Percentiles rank a stretch among this genome's conserved stretches.
phyloP scores from a whole-genome alignment of 2,329 filamentous ascomycete species.

The Trichoderma sp. region DNA sequence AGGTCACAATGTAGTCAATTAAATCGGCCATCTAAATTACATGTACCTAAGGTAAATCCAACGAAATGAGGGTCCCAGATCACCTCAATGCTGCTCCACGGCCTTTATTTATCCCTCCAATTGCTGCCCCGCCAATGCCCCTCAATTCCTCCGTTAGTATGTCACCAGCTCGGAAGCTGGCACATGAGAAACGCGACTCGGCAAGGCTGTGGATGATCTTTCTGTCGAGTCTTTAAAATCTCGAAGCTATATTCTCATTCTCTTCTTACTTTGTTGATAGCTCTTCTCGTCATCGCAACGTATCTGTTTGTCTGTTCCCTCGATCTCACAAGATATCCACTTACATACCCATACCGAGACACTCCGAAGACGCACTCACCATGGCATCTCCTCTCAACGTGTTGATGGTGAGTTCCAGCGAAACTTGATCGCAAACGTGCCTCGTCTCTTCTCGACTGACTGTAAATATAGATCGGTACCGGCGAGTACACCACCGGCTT shows the following conservation, averaged over 20 bases:
- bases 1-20: not conserved
- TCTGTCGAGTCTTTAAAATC: not conserved
- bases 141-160: conserved; percentile 38
- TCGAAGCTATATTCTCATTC: not conserved
- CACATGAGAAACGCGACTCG: not conserved
- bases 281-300: not conserved
- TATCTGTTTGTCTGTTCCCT: not conserved
- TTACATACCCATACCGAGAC: not conserved
- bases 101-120: conserved; percentile 30
- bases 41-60: not conserved
- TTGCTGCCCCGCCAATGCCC: conserved; percentile 30
- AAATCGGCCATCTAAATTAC: not conserved
- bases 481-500: conserved; percentile 97
- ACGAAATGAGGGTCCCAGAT: not conserved
- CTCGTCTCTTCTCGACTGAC: not conserved
- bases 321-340: not conserved
- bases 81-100: not conserved
- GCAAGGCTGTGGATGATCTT: not conserved
- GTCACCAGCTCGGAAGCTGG: not conserved
- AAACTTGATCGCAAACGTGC: not conserved
- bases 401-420: conserved; percentile 55
- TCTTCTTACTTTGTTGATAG: not conserved
- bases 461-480: conserved; percentile 64
- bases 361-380: conserved; percentile 13
- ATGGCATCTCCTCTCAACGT: conserved; percentile 63